Conservation (phyloP, 1,139 yeast genomes). For the Suhomyces atakaporum region DNA sequence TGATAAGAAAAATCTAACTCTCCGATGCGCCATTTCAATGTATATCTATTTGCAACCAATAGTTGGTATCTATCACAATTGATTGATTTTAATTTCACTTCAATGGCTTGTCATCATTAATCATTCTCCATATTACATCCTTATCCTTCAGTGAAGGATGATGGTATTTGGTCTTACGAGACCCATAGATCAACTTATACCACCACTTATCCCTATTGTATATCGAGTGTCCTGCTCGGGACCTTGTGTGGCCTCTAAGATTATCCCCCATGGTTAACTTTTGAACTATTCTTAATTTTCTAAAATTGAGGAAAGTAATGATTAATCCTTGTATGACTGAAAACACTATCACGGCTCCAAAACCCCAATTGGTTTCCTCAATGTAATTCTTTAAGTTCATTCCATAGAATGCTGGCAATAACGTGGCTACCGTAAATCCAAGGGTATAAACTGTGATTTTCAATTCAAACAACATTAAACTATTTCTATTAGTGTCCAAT, state of each 20-base stretch:
- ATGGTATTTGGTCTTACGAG: conserved; percentile 32
- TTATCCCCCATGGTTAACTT: conserved; percentile 54
- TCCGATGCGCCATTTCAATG: no score
- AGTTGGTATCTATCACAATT: no score
- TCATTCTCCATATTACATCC: conserved; percentile 75
- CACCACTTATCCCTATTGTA: conserved; percentile 20
- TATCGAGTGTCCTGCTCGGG: neutral
- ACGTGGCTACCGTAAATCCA: conserved; percentile 75
- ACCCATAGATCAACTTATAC: conserved; percentile 30
- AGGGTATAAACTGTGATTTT: conserved; percentile 83
- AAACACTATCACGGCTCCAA: conserved; percentile 56
- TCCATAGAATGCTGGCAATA: conserved; percentile 82
- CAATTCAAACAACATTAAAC: conserved; percentile 85
- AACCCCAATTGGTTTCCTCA: conserved; percentile 74
- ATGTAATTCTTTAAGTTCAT: conserved; percentile 92
- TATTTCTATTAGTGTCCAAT: conserved; percentile 91
- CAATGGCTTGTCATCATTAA: conserved; percentile 41
- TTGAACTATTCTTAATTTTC: conserved; percentile 57
- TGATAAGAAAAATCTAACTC: no score
- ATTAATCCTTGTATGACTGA: conserved; percentile 49
- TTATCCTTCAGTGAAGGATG: conserved; percentile 49
- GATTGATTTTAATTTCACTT: no score
- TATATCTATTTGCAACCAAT: no score
- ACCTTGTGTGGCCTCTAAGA: neutral
- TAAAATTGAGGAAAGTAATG: conserved; percentile 47